Conservation (phyloP, 768 basidiomycete genomes). For the Pleurotus pulmonarius region DNA sequence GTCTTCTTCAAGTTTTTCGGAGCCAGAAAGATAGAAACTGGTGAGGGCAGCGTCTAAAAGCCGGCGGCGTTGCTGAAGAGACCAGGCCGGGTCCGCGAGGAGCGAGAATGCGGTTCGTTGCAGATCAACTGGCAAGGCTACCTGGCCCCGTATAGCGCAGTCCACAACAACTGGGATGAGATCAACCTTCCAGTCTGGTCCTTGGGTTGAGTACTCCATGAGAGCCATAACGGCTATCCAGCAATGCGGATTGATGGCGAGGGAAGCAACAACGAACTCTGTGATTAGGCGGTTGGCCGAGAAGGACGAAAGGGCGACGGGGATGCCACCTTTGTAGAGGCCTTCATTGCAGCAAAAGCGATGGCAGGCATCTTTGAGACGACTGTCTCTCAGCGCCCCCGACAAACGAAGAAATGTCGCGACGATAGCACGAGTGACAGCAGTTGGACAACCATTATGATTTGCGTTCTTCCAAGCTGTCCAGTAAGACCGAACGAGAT, state of each 20-base stretch:
- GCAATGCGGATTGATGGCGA: slow-evolving; percentile 21
- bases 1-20: slow-evolving; percentile 21
- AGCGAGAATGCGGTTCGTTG: slow-evolving; percentile 26
- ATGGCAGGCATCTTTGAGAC: slow-evolving; percentile 32
- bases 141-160: slow-evolving; percentile 24
- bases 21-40: slow-evolving; percentile 29
- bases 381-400: slow-evolving; percentile 29
- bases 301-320: background rate
- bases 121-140: slow-evolving; percentile 28
- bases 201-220: slow-evolving; percentile 21
- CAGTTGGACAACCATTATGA: slow-evolving; percentile 10
- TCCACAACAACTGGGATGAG: slow-evolving; percentile 18
- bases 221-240: slow-evolving; percentile 26
- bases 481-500: slow-evolving; percentile 34
- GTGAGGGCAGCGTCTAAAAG: slow-evolving; percentile 36
- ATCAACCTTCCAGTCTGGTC: slow-evolving; percentile 19
- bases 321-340: slow-evolving; percentile 21
- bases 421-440: slow-evolving; percentile 33
- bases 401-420: slow-evolving; percentile 45
- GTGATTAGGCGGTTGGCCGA: slow-evolving; percentile 30
- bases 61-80: slow-evolving; percentile 26
- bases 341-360: slow-evolving; percentile 23
- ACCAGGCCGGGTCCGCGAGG: slow-evolving; percentile 26
- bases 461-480: slow-evolving; percentile 30
- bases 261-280: slow-evolving; percentile 28